Evolutionary conservation across 768 basidiomycete genomes (phyloP), one percentile per base, ranked within the genome.

Genomic region (Auriculariales sp.): DNA sequence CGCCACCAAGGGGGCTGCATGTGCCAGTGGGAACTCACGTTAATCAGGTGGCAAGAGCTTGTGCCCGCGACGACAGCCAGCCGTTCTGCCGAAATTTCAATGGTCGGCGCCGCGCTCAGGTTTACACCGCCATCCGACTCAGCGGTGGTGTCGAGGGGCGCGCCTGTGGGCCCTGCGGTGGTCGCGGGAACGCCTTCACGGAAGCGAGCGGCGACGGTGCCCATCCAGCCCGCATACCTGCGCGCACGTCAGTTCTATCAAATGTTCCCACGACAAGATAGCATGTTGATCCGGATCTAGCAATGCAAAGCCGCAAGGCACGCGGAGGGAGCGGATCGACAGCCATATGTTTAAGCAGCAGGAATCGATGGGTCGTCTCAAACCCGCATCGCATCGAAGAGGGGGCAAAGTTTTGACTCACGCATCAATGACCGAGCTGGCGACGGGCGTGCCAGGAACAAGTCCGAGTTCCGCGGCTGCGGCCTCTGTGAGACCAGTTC

Each of bases 361-460:
- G n/a, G n/a, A n/a, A n/a, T n/a, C n/a, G n/a, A n/a, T n/a, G n/a
- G n/a, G n/a, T n/a, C n/a, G n/a, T n/a, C n/a, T n/a, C n/a, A n/a
- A n/a, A n/a, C n/a, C n/a, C n/a, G n/a, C n/a, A n/a, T n/a, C n/a
- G n/a, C n/a, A n/a, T n/a, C n/a, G n/a, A n/a, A n/a, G n/a, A n/a
- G n/a, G n/a, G n/a, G 35, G 30, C 7, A 9, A 25, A 25, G 22
- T 9, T 7, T 19, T 9, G 31, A 66, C 80, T 59, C 55, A 93
- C 80, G 92, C 95, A 57, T 99, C 95, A 55, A 99, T 97, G 34
- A 98, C 76, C 17, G 79, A 94, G 56, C 90, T 93, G 11, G 94
- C 94, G 25, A 98, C 90, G 2, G 91, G 78, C 0, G 87, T 97
- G 6, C 94, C 92, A 57, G 81, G 81, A 3, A 75, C 56, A 29